These are phyloP conservation scores for Scenedesmus sp. DNA, from an alignment of 163 green algal species.

Conservation along the genomic window DNA sequence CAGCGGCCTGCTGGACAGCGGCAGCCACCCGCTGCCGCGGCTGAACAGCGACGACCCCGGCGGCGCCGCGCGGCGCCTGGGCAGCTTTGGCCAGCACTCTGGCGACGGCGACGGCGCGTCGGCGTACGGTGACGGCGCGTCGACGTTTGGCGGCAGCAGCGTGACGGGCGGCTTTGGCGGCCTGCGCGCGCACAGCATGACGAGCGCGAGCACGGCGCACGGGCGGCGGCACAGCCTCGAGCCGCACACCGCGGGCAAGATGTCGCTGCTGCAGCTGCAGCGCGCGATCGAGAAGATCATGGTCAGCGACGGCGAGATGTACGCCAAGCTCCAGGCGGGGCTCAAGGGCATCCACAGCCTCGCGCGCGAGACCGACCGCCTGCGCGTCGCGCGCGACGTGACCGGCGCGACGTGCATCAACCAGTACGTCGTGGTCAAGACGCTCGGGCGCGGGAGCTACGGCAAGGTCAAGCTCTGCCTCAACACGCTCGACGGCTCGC, in stretches of 20 bases:
- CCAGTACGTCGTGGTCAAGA: constrained; percentile 76
- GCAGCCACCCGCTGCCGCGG: neutral
- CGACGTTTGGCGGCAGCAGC: constrained; percentile 35
- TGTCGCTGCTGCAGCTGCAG: constrained; percentile 48
- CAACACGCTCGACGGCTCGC: constrained; percentile 66
- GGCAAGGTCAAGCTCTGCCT: constrained; percentile 78
- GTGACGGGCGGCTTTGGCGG: neutral
- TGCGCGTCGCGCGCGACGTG: constrained; percentile 37
- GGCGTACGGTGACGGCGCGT: neutral
- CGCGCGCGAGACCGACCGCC: constrained; percentile 30
- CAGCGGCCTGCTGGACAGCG: constrained; percentile 24
- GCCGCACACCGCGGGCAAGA: constrained; percentile 18
- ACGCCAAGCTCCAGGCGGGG: constrained; percentile 44
- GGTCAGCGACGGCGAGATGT: constrained; percentile 44
- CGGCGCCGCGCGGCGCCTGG: neutral
- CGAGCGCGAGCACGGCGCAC: neutral
- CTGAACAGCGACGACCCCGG: neutral
- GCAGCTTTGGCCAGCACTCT: constrained; percentile 4
- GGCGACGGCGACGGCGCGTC: neutral
- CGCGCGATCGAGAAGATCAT: constrained; percentile 40
- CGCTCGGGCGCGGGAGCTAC: constrained; percentile 64
- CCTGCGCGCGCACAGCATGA: too few relatives aligned
- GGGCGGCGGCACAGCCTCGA: neutral
- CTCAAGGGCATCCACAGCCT: constrained; percentile 44
- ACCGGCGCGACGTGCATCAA: constrained; percentile 68